A percentile compares a stretch with the other conserved stretches of the same genome.
Conservation (phyloP, 1,284 basidiomycete species). For the Ceratobasidium sp. region DNA sequence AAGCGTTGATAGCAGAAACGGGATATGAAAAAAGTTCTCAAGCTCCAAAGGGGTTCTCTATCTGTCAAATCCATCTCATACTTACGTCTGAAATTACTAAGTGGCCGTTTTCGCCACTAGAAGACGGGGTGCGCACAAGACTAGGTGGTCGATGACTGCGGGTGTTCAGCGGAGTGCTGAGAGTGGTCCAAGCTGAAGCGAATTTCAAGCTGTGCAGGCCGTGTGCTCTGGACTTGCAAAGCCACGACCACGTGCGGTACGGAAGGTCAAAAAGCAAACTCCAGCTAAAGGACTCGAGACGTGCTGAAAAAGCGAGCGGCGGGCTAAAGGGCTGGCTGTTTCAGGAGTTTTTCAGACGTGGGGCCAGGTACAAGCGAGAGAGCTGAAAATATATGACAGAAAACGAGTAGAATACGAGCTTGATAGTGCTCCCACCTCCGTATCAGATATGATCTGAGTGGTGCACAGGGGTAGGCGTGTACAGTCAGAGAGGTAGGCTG, state of each 20-base stretch:
- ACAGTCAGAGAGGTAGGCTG: not conserved
- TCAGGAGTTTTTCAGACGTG: slow-evolving; percentile 45
- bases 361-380: not conserved
- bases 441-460: not conserved
- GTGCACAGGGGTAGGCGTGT: not conserved
- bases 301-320: not conserved
- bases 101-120: not conserved
- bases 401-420: not conserved
- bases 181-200: not conserved
- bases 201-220: slow-evolving; percentile 34
- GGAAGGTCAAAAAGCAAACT: slow-evolving; percentile 9
- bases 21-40: slow-evolving; percentile 36
- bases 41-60: slow-evolving; percentile 29
- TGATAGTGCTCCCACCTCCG: not conserved
- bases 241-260: not conserved
- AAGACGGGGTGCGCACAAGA: too few relatives aligned
- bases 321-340: slow-evolving; percentile 2
- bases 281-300: slow-evolving; percentile 7
- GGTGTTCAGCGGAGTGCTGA: too few relatives aligned
- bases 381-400: not conserved
- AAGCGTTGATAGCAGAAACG: slow-evolving; percentile 6
- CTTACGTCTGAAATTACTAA: slow-evolving; percentile 24
- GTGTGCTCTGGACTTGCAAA: not conserved
- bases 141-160: too few relatives aligned
- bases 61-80: slow-evolving; percentile 23